These are phyloP conservation scores for Fusarium dlaminii DNA, from an alignment of 2,329 filamentous ascomycete genomes.

Conservation along the genomic window DNA sequence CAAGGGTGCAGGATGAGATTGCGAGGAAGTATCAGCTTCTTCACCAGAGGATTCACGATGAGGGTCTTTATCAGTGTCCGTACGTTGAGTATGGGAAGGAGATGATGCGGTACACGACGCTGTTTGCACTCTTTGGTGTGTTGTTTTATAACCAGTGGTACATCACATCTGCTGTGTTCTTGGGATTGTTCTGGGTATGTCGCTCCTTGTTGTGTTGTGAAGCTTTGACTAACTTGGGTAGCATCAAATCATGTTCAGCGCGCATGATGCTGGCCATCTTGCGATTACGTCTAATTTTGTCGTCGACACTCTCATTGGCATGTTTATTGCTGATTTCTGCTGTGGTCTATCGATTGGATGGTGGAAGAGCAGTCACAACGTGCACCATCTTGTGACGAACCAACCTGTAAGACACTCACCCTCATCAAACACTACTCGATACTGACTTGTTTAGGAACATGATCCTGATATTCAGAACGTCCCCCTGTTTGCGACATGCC, in stretches of 20 bases:
- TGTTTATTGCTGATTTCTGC: slow-evolving; percentile 72
- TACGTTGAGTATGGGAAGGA: slow-evolving; percentile 69
- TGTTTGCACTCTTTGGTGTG: slow-evolving; percentile 61
- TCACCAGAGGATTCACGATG: slow-evolving; percentile 62
- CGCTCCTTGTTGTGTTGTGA: background rate
- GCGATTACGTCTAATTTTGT: slow-evolving; percentile 70
- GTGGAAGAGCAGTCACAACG: slow-evolving; percentile 77
- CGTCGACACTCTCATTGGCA: slow-evolving; percentile 67
- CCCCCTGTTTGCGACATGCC: slow-evolving; percentile 74
- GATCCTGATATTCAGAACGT: slow-evolving; percentile 73
- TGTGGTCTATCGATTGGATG: slow-evolving; percentile 73
- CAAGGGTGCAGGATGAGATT: slow-evolving; percentile 64
- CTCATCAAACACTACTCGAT: background rate
- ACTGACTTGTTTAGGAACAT: slow-evolving; percentile 53
- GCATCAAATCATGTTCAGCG: slow-evolving; percentile 76
- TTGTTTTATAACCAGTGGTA: slow-evolving; percentile 63
- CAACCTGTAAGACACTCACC: slow-evolving; percentile 55
- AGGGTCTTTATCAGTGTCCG: slow-evolving; percentile 67
- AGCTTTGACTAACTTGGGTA: slow-evolving; percentile 41
- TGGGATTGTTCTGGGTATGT: slow-evolving; percentile 70
- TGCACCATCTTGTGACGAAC: slow-evolving; percentile 74
- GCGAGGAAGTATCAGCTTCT: slow-evolving; percentile 63
- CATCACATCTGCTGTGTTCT: slow-evolving; percentile 63
- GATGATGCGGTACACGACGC: slow-evolving; percentile 59
- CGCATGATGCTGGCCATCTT: slow-evolving; percentile 71